Base-by-base conservation (phyloP, 2,329 filamentous ascomycete species). In the Phyllosticta paracitricarpa region DNA sequence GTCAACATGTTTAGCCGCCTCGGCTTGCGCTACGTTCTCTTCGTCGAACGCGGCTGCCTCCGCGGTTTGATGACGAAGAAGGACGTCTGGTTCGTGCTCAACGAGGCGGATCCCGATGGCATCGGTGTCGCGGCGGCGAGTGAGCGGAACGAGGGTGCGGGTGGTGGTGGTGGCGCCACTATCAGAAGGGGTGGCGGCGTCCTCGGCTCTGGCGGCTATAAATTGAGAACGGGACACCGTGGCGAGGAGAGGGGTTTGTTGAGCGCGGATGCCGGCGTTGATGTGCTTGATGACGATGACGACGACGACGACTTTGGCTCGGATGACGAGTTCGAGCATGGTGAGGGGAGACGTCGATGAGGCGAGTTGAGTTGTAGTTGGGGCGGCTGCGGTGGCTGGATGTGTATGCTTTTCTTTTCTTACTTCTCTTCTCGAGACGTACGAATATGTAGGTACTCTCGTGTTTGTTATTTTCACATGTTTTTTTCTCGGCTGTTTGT, bases 61-160 rank as follows among this genome's bases (percentile, higher is more conserved):
- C 86, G 90, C 72, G 94, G 94, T 0, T 74, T 99, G 56, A 77
- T 97, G 66, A 99, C 94, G 22, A 97, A 97, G 79, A 99, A 99
- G 78, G 94, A 99, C 75, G 87, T 96, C 35, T 97, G 92, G 89
- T 92, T 90, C 73, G 86, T 97, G 51, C 79, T 97, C 54, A 91
- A 96, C 70, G 89, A 88, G 52, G 85, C 84, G 9, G 86, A 88
- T 65, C 71, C 72, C 12, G 70, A 71, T 55, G 72, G 69, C 22
- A 69, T 65, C 6, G 67, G 65, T 5, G 66, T 62, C 52, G 72
- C 68, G 9, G 65, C 26, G 5, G 55, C 33, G 33, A 12, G 33
- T 4, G 33, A 40, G 33, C 33, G 33, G 33, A 40, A 10, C 4
- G 33, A 40, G 10, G 1, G 33, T 4, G 7, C 10, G 14, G 33